Base-by-base conservation (phyloP, 2,329 filamentous ascomycete species). In the Chalaropsis thielavioides region DNA sequence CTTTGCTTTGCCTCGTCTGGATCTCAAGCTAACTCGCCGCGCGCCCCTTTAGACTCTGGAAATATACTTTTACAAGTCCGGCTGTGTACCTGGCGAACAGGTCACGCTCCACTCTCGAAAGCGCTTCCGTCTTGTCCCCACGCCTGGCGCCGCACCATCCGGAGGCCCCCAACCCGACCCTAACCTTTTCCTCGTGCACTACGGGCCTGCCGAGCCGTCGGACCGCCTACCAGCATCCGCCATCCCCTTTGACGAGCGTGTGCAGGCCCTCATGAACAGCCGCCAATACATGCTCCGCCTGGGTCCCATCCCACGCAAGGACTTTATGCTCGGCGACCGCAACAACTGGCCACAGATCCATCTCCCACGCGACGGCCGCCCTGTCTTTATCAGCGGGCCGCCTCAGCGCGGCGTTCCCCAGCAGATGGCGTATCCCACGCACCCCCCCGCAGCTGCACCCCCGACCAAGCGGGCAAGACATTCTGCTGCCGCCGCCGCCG, bases 291-390 rank as follows among this genome's bases (percentile, higher is more conserved):
- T 79, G 75, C 85, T 88, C 75, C 81, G 80, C 64, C 88, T 89
- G 69, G 92, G 91, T 6, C 88, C 92, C 70, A 85, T 96, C 56
- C 83, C 87, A 66, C 87, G 90, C 70, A 95, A 96, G 72, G 91
- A 96, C 71, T 97, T 97, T 72, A 95, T 96, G 86, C 81, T 97
- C 22, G 85, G 89, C 61, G 94, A 97, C 75, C 85, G 90, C 49
- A 82, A 85, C 69, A 95, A 90, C 76, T 97, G 92, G 92, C 92
- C 94, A 2, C 85, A 86, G 27, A 87, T 97, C 67, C 84, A 84
- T 56, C 84, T 89, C 68, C 88, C 88, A 0, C 76, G 78, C 67
- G 80, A 79, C n/a, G 75, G 74, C 2, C 73, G 75, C 40, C 75
- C 84, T 73, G 77, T 80, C 68, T 75, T 84, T 76, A 78, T 78